These are phyloP conservation scores for Aureobasidium sp. DNA, from an alignment of 2,329 filamentous ascomycete genomes.

Conservation along the genomic window DNA sequence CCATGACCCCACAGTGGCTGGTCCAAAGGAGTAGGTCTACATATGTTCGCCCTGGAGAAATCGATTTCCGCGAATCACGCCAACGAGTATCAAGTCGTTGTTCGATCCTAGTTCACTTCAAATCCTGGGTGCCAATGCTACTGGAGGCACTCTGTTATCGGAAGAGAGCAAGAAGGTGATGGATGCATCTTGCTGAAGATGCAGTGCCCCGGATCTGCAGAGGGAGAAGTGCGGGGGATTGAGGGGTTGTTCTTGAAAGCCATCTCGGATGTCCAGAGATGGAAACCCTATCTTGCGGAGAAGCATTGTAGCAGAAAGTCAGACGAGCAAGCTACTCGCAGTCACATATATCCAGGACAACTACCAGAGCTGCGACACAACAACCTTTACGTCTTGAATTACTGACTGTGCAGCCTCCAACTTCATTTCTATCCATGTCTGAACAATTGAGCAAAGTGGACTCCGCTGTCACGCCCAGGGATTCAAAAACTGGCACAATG, in stretches of 20 bases:
- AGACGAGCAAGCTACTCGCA: not conserved
- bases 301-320: not conserved
- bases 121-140: not conserved
- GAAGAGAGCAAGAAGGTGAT: not conserved
- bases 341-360: not conserved
- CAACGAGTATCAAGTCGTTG: not conserved
- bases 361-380: not conserved
- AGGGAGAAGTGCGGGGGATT: conserved; percentile 3
- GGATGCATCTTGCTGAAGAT: not conserved
- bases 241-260: not conserved
- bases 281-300: not conserved
- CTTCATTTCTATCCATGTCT: not conserved
- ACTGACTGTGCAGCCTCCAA: not conserved
- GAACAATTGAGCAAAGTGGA: not conserved
- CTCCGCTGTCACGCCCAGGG: not conserved
- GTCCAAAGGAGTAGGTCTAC: not conserved
- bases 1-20: not conserved
- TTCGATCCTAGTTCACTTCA: not conserved
- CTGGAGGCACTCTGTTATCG: no score
- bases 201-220: conserved; percentile 3
- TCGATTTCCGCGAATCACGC: not conserved
- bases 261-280: not conserved
- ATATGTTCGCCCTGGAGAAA: not conserved
- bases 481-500: conserved; percentile 19
- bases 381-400: not conserved